phyloP scores from a whole-genome alignment of 345 rosid species.

The Gossypium australe region DNA sequence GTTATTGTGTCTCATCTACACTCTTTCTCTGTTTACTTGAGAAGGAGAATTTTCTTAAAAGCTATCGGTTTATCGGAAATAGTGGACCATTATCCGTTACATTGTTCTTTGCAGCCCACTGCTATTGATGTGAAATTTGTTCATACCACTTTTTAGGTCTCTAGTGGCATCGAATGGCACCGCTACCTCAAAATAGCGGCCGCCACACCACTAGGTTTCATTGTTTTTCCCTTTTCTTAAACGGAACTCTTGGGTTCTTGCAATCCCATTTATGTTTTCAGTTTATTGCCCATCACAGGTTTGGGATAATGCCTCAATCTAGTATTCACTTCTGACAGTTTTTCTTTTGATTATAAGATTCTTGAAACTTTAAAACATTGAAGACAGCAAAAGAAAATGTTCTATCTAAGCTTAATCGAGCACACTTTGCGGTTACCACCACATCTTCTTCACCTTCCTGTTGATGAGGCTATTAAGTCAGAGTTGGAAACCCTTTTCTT shows the following conservation, averaged over 20 bases:
- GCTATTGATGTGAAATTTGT: no score
- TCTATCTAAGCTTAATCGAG: slow-evolving; percentile 66
- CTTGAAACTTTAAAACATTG: neutral
- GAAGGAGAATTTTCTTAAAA: no score
- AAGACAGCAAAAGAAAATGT: slow-evolving; percentile 33
- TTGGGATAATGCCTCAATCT: neutral
- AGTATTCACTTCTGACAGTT: neutral
- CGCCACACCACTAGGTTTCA: neutral
- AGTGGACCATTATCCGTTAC: no score
- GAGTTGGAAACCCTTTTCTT: slow-evolving; percentile 62
- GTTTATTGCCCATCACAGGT: neutral
- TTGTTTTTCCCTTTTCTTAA: neutral
- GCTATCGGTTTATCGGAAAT: no score
- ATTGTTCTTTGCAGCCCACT: no score
- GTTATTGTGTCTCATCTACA: no score
- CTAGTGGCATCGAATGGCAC: no score
- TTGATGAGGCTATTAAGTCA: slow-evolving; percentile 54
- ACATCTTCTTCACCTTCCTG: slow-evolving; percentile 54
- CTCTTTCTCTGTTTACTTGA: no score
- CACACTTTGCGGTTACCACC: slow-evolving; percentile 82
- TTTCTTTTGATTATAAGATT: neutral
- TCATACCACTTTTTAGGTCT: no score
- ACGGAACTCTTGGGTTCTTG: neutral
- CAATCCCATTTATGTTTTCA: neutral
- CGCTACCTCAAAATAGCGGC: no score